These are phyloP conservation scores for Trichoderma aggressivum DNA, from an alignment of 2,329 filamentous ascomycete genomes.

Conservation along the genomic window DNA sequence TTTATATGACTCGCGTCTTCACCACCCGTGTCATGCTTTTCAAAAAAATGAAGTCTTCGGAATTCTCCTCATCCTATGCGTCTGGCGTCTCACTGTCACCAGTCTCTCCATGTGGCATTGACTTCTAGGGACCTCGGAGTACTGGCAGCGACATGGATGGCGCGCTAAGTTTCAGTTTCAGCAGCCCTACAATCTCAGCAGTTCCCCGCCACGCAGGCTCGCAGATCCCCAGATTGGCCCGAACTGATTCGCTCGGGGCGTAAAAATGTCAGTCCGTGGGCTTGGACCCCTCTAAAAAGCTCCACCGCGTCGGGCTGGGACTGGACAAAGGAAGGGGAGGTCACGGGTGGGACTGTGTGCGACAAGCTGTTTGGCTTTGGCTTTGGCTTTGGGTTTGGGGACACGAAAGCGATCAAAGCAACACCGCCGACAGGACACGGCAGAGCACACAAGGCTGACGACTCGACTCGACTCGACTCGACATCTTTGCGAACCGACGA, in stretches of 20 bases:
- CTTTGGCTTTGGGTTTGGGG: too few relatives aligned
- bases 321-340: conserved; percentile 2
- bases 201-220: neutral
- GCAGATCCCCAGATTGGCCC: conserved; percentile 1
- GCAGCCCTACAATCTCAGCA: neutral
- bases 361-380: conserved; percentile 13
- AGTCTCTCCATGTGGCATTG: neutral
- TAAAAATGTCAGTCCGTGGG: conserved; percentile 16
- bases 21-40: neutral
- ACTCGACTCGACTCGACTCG: neutral
- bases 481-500: neutral
- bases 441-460: neutral
- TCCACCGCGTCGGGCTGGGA: conserved; percentile 10
- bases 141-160: neutral
- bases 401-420: conserved; percentile 16
- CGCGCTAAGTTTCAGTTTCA: neutral
- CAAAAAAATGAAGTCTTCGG: too few relatives aligned
- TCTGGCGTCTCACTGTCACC: neutral
- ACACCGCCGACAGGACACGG: neutral
- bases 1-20: neutral
- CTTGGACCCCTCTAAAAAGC: neutral
- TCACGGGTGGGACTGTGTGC: conserved; percentile 18
- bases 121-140: neutral
- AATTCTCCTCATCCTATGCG: neutral
- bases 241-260: conserved; percentile 14